Conservation (phyloP, 352 stramenopile genomes). For the Blastocystis sp. region DNA sequence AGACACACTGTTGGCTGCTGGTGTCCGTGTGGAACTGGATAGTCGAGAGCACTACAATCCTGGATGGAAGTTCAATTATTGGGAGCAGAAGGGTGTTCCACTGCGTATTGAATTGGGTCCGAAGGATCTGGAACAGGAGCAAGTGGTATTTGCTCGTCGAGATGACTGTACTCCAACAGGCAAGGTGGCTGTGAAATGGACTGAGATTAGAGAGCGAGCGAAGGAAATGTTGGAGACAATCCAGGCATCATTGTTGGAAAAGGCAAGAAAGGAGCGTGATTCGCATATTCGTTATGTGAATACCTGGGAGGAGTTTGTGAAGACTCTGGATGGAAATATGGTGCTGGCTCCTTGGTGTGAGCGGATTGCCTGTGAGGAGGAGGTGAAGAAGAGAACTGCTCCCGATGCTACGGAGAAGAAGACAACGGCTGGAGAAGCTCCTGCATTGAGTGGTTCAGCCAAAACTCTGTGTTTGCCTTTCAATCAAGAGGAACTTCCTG, state of each 20-base stretch:
- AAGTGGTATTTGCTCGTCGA: conserved; percentile 84
- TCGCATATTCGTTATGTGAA: conserved; percentile 84
- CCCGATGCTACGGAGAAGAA: conserved; percentile 70
- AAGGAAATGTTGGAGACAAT: conserved; percentile 78
- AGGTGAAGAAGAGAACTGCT: conserved; percentile 80
- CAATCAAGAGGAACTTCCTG: conserved; percentile 79
- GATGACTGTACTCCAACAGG: conserved; percentile 73
- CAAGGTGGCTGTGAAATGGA: conserved; percentile 66
- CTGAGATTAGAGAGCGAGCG: conserved; percentile 39
- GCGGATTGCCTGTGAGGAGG: conserved; percentile 80
- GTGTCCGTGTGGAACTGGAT: conserved; percentile 87
- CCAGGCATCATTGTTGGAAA: conserved; percentile 87
- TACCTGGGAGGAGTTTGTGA: conserved; percentile 96
- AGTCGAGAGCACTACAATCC: conserved; percentile 82
- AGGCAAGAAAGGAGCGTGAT: conserved; percentile 82
- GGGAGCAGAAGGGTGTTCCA: conserved; percentile 97
- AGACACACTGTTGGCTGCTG: conserved; percentile 69
- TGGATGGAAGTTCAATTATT: conserved; percentile 98
- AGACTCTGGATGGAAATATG: conserved; percentile 90
- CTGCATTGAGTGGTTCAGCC: conserved; percentile 76
- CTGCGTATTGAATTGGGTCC: conserved; percentile 94
- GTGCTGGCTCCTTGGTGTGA: conserved; percentile 89
- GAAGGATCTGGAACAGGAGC: conserved; percentile 85
- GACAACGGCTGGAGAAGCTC: conserved; percentile 68
- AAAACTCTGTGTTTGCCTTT: conserved; percentile 99